phyloP scores from a whole-genome alignment of 179 eudicot species.

The Heliamphora pulchella region DNA sequence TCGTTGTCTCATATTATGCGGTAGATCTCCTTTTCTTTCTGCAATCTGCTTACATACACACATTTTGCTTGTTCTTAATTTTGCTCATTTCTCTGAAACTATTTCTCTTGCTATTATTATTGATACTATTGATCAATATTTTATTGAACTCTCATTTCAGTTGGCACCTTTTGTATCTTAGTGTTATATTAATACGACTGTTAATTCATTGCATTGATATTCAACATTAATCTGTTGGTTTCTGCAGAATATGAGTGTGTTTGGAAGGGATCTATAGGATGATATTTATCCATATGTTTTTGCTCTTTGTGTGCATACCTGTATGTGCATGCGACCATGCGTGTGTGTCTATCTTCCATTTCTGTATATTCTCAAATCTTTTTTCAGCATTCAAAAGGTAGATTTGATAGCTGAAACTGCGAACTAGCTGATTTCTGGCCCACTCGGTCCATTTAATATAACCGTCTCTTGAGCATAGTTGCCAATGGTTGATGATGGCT shows the following conservation, averaged over 20 bases:
- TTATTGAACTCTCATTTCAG: neutral
- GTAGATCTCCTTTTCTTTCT: constrained; percentile 29
- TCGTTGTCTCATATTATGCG: constrained; percentile 50
- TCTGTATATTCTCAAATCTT: neutral
- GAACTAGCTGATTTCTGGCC: too few relatives aligned
- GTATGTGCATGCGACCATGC: neutral
- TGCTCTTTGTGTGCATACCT: neutral
- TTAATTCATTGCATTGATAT: too few relatives aligned
- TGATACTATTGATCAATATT: neutral
- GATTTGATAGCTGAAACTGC: too few relatives aligned
- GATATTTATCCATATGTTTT: too few relatives aligned
- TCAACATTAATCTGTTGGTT: neutral
- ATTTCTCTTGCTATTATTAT: neutral
- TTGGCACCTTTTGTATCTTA: too few relatives aligned
- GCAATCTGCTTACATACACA: neutral
- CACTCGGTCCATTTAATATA: too few relatives aligned
- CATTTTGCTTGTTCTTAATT: neutral
- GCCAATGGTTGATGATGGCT: too few relatives aligned
- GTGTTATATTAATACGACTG: too few relatives aligned
- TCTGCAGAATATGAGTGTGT: too few relatives aligned
- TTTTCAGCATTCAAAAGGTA: neutral
- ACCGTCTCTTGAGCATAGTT: too few relatives aligned
- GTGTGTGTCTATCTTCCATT: neutral
- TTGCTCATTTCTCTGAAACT: neutral
- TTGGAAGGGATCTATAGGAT: too few relatives aligned